Conservation (phyloP, 1,284 basidiomycete genomes). For the Mycena sp. region DNA sequence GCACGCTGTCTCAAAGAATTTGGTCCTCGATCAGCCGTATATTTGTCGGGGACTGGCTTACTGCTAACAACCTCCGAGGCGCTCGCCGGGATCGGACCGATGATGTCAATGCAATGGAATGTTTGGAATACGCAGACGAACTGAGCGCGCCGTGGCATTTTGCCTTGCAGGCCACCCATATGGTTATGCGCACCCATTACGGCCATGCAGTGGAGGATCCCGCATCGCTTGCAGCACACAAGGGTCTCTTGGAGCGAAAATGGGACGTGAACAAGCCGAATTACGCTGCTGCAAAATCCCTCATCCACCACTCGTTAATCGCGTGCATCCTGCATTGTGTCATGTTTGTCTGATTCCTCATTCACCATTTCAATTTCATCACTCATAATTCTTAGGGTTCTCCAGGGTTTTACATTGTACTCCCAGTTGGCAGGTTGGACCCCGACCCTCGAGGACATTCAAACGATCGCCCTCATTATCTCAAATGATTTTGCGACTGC, state of each 20-base stretch:
- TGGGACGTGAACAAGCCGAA: constrained; percentile 37
- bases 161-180: constrained; percentile 34
- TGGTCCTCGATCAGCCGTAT: no score
- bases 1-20: no score
- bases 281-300: constrained; percentile 36
- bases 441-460: no score
- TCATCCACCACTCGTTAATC: constrained; percentile 37
- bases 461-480: constrained; percentile 12
- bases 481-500: constrained; percentile 17
- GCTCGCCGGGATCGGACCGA: no score
- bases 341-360: constrained; percentile 32
- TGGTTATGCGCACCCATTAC: constrained; percentile 34
- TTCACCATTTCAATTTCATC: no score
- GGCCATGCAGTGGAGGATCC: no score
- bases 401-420: no score
- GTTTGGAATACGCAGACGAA: constrained; percentile 33
- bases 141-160: constrained; percentile 32
- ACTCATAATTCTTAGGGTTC: no score
- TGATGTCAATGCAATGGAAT: constrained; percentile 31
- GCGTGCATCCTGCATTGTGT: constrained; percentile 31
- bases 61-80: no score
- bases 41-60: no score
- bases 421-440: no score
- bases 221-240: constrained; percentile 35
- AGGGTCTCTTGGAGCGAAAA: constrained; percentile 32